phyloP scores from a whole-genome alignment of 805 yeast species.

The Wickerhamiella spandovensis region DNA sequence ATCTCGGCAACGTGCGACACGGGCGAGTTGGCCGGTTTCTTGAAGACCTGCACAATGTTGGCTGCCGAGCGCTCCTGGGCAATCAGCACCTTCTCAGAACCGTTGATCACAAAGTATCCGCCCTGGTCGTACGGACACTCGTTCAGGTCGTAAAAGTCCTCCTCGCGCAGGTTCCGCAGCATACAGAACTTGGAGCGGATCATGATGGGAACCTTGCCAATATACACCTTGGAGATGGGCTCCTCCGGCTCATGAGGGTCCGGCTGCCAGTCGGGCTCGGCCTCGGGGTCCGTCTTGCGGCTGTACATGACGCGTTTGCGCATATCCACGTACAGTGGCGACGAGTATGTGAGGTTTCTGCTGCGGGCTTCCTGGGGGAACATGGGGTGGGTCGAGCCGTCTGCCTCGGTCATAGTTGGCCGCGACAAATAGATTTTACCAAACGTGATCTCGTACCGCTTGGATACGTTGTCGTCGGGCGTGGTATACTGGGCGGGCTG shows the following conservation, averaged over 20 bases:
- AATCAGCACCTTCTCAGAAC: constrained; percentile 93
- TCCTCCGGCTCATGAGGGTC: constrained; percentile 49
- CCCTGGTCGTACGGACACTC: constrained; percentile 99
- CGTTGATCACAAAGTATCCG: constrained; percentile 95
- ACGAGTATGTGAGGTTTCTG: constrained; percentile 89
- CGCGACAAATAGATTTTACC: constrained; percentile 93
- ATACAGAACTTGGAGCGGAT: constrained; percentile 91
- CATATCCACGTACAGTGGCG: constrained; percentile 94
- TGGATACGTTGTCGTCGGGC: constrained; percentile 77
- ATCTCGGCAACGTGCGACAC: constrained; percentile 93
- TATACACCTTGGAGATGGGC: constrained; percentile 68
- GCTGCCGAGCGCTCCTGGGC: constrained; percentile 99
- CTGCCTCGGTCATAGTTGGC: constrained; percentile 98
- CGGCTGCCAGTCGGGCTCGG: constrained; percentile 48
- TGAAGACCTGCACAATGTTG: constrained; percentile 95
- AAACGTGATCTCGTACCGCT: constrained; percentile 91
- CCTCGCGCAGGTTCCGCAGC: constrained; percentile 76
- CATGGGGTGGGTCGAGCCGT: constrained; percentile 98
- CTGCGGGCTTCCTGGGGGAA: constrained; percentile 97
- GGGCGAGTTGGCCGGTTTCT: constrained; percentile 94
- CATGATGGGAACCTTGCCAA: constrained; percentile 98
- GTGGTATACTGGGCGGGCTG: constrained; percentile 97
- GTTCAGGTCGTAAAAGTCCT: constrained; percentile 85
- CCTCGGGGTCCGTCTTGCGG: constrained; percentile 17
- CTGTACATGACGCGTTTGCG: constrained; percentile 59